These are phyloP conservation scores for Lasiosphaeria ovina DNA, from an alignment of 495 filamentous ascomycete genomes.

Conservation along the genomic window DNA sequence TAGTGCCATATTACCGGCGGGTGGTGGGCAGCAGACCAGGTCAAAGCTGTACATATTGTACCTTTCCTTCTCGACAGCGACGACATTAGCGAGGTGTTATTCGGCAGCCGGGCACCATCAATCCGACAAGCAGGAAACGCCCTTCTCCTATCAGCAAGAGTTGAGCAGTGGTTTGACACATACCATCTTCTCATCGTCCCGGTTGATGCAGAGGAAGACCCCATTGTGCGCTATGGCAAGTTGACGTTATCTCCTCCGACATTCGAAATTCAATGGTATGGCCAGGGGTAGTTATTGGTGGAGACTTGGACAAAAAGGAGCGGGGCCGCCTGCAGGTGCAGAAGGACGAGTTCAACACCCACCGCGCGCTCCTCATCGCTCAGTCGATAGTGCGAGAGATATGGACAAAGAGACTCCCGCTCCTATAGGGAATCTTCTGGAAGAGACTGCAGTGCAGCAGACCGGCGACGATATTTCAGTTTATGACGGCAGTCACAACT, in stretches of 20 bases:
- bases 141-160: not conserved
- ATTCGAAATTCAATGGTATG: not conserved
- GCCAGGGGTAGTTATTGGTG: too few species aligned
- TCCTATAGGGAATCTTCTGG: not conserved
- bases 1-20: not conserved
- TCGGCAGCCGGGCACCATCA: conserved; percentile 11
- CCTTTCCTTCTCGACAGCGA: conserved; percentile 19
- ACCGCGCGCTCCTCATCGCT: not conserved
- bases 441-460: not conserved
- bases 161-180: too few species aligned
- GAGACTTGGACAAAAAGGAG: too few species aligned
- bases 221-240: conserved; percentile 9
- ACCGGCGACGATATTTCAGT: not conserved
- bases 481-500: conserved; percentile 17
- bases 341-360: too few species aligned
- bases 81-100: conserved; percentile 8
- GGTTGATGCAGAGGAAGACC: conserved; percentile 5
- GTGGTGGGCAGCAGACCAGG: not conserved
- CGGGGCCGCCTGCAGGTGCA: too few species aligned
- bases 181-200: conserved; percentile 14
- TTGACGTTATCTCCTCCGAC: conserved; percentile 9
- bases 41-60: conserved; percentile 13
- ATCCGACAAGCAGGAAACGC: conserved; percentile 10
- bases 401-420: not conserved
- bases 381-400: not conserved